Base-by-base conservation (phyloP, 2,329 filamentous ascomycete genomes). In the Teratosphaeria viscida region DNA sequence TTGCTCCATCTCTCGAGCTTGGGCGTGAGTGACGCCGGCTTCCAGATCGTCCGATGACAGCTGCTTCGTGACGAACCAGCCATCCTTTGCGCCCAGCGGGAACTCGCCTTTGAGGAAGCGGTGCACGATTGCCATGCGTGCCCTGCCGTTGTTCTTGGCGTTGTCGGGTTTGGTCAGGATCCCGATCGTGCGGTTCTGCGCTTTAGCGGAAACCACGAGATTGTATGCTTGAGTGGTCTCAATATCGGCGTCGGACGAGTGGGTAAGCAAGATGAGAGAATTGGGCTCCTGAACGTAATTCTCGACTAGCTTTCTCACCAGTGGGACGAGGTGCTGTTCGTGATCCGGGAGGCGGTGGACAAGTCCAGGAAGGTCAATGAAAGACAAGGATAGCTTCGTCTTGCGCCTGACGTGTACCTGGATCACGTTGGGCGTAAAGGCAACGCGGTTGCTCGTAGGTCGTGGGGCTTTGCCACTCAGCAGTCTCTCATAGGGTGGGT, bases 111-210 rank as follows among this genome's bases (percentile, higher is more conserved):
- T 75, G 4, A 95, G 78, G 19, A 72, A 63, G 1, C 54, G 47
- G 7, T 64, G 23, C 26, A 69, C 56, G 23, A 43, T 57, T 1
- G 14, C 3, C 3, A 61, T 49, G 1, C 59, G 61, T 0, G 43
- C 43, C n/a, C 19, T 23, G 43, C 82, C 75, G 0, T 32, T 75
- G 0, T 32, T 75, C 1, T 79, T 77, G 0, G 91, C 74, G 0
- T 88, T 80, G 62, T 96, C 92, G 0, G 91, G 90, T 67, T 95
- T 96, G 0, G 91, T 96, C 16, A 96, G 79, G 0, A 95, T 88
- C 0, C 76, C 72, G 14, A 78, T 70, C 32, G 71, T 75, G 1
- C 78, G 72, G 7, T 52, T 79, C 71, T 34, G 82, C 74, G 64
- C 77, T 1, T 68, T 64, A 1, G 66, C 60, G 0, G 67, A 54